Evolutionary conservation across 352 stramenopile species (phyloP).

Genomic region (Chrysophaeum taylorii): DNA sequence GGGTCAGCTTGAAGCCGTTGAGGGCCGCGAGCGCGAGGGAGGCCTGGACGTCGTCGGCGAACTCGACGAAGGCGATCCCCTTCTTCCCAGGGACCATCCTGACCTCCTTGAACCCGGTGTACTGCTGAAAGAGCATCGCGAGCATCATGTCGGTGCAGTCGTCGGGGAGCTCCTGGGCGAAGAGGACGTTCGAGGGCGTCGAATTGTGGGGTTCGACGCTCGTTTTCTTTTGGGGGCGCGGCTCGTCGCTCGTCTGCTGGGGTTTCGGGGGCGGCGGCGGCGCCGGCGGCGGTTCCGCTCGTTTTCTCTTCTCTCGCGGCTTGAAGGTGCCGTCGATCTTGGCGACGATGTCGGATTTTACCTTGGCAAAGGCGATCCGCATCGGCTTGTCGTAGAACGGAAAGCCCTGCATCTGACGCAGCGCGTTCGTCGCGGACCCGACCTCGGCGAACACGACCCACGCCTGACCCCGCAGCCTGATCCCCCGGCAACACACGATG

Average conservation of each 20-base stretch:
- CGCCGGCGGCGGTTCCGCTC: background rate
- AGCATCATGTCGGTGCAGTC: slow-evolving; percentile 93
- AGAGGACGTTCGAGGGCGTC: slow-evolving; percentile 70
- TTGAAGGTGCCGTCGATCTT: slow-evolving; percentile 28
- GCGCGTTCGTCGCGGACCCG: slow-evolving; percentile 64
- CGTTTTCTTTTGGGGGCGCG: background rate
- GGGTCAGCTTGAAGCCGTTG: slow-evolving; percentile 63
- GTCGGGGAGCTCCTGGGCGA: slow-evolving; percentile 75
- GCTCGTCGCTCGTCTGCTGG: background rate
- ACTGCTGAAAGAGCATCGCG: slow-evolving; percentile 89
- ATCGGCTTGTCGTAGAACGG: slow-evolving; percentile 73
- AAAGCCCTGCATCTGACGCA: slow-evolving; percentile 69
- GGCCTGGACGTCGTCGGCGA: slow-evolving; percentile 59
- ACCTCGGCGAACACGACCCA: slow-evolving; percentile 82
- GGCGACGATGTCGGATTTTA: slow-evolving; percentile 25
- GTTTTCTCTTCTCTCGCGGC: slow-evolving; percentile 15
- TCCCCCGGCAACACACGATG: slow-evolving; percentile 66
- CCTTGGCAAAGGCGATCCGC: slow-evolving; percentile 48
- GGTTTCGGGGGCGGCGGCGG: background rate
- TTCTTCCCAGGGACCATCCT: slow-evolving; percentile 81
- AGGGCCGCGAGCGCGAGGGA: slow-evolving; percentile 46
- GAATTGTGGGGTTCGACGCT: slow-evolving; percentile 41
- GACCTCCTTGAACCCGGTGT: slow-evolving; percentile 88
- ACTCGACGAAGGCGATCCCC: slow-evolving; percentile 90
- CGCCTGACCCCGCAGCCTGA: slow-evolving; percentile 59